Conservation (phyloP, 2,329 filamentous ascomycete species). For the Thermoascus crustaceus region DNA sequence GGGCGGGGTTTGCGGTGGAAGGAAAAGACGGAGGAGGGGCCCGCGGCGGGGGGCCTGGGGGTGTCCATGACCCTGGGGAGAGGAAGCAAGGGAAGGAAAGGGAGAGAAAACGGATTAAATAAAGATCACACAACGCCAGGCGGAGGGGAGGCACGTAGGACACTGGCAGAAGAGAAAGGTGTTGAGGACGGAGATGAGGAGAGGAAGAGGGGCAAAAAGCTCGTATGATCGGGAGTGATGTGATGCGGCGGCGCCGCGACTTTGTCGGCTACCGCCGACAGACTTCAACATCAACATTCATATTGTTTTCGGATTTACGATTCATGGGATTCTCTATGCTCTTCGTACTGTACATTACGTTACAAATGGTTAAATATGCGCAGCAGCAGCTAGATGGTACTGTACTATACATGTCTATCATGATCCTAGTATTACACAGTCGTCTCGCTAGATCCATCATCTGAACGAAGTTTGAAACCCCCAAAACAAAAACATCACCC, state of each 20-base stretch:
- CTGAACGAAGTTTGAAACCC: constrained; percentile 3
- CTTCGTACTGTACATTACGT: not conserved
- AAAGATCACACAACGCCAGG: too few relatives aligned
- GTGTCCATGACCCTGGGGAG: not conserved
- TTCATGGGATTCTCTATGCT: too few relatives aligned
- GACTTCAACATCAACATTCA: too few relatives aligned
- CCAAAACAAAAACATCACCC: constrained; percentile 3
- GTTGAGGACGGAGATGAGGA: too few relatives aligned
- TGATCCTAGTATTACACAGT: constrained; percentile 3
- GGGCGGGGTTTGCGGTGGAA: constrained; percentile 16
- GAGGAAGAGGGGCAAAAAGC: not conserved
- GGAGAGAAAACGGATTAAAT: not conserved
- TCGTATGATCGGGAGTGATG: not conserved
- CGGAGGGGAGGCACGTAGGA: too few relatives aligned
- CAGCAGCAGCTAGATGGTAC: not conserved
- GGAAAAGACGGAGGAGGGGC: constrained; percentile 11
- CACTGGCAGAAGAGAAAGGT: too few relatives aligned
- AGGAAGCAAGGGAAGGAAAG: not conserved
- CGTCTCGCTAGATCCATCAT: not conserved
- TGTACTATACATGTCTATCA: constrained; percentile 4
- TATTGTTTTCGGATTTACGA: too few relatives aligned
- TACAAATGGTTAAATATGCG: not conserved
- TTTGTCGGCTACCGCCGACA: constrained; percentile 1
- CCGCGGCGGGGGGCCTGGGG: not conserved
- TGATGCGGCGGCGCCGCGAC: not conserved